These are phyloP conservation scores for Acmispon strigosus DNA, from an alignment of 306 rosid genomes.

Conservation along the genomic window DNA sequence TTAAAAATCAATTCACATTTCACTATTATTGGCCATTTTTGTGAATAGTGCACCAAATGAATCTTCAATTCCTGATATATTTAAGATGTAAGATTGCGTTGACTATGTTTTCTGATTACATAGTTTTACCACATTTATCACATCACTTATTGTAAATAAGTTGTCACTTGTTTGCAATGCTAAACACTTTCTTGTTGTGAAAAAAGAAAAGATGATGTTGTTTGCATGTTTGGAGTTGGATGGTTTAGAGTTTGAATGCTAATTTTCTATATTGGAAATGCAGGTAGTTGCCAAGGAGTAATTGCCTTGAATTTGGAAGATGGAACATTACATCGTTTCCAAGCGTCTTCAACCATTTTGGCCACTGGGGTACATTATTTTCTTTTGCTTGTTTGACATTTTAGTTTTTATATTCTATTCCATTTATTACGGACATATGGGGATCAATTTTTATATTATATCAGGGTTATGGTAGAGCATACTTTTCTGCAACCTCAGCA, in stretches of 20 bases:
- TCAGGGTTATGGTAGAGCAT: conserved; percentile 93
- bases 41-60: background rate
- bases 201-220: background rate
- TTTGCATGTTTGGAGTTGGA: background rate
- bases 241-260: background rate
- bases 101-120: too few species aligned
- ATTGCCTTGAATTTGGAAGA: conserved; percentile 88
- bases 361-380: conserved; percentile 74
- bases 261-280: conserved; percentile 22
- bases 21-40: background rate
- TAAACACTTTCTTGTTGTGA: background rate
- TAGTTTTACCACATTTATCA: too few species aligned
- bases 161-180: background rate
- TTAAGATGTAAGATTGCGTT: too few species aligned
- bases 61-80: too few species aligned
- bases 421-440: background rate
- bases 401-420: background rate
- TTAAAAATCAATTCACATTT: too few species aligned
- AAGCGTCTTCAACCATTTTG: conserved; percentile 74
- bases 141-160: conserved; percentile 22
- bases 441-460: conserved; percentile 10
- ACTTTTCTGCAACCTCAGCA: conserved; percentile 89
- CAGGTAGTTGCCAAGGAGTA: conserved; percentile 93
- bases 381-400: background rate
- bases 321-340: conserved; percentile 92